phyloP scores from a whole-genome alignment of 768 basidiomycete species.

The Albatrellus ellisii region DNA sequence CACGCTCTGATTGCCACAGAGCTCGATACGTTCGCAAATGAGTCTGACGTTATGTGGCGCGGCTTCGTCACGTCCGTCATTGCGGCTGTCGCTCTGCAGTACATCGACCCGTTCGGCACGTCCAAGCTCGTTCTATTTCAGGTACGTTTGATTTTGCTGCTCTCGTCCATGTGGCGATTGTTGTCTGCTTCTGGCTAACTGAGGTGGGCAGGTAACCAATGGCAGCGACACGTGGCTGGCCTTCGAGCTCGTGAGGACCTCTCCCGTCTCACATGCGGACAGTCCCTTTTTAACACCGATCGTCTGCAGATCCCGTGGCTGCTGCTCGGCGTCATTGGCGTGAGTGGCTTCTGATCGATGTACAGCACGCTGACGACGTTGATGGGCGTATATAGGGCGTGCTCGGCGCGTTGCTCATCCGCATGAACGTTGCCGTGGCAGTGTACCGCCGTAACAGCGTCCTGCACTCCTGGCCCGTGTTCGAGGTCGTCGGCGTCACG shows the following conservation, averaged over 20 bases:
- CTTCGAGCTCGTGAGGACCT: constrained; percentile 47
- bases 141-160: constrained; percentile 23
- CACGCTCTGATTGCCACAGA: constrained; percentile 24
- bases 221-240: constrained; percentile 51
- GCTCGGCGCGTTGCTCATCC: constrained; percentile 52
- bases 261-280: too few species aligned
- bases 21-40: constrained; percentile 53
- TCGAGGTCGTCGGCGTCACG: constrained; percentile 49
- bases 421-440: constrained; percentile 50
- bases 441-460: constrained; percentile 45
- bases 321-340: constrained; percentile 46
- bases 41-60: constrained; percentile 70
- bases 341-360: constrained; percentile 19
- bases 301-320: constrained; percentile 56
- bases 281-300: neutral
- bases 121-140: constrained; percentile 75
- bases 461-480: constrained; percentile 44
- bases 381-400: constrained; percentile 42
- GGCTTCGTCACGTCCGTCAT: constrained; percentile 86
- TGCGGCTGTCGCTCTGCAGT: constrained; percentile 74
- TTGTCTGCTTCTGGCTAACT: neutral
- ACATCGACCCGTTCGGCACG: constrained; percentile 77
- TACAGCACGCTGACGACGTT: too few species aligned
- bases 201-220: constrained; percentile 35
- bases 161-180: too few species aligned